Evolutionary conservation across 1,284 basidiomycete genomes (phyloP), one percentile per base, ranked within the genome.

Genomic region (Earliella scabrosa): DNA sequence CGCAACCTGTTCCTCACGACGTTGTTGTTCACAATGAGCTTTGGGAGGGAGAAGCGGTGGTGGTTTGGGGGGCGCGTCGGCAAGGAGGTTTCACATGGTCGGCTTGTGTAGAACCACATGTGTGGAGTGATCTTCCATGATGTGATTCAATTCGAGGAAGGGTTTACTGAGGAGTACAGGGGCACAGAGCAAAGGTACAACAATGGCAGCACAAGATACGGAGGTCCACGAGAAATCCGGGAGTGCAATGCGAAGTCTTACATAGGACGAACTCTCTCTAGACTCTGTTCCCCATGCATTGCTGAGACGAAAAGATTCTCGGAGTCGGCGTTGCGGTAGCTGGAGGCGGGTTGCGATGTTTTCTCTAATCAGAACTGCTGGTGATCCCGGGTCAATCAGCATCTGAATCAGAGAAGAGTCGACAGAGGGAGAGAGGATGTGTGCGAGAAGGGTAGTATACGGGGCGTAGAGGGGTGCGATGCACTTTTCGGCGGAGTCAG

Each of bases 341-440:
- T 38, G 11, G 2, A 18, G 9, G 1, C 77, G 66, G 0, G 74
- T 75, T 0, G 75, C 77, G 13, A 67, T 14, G 13, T 46, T 32
- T 3, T 23, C 11, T 13, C 45, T 46, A 46, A 46, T 35, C 45
- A 46, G 32, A 34, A 46, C 45, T 35, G 45, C 13, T 1, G 31
- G 11, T 4, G 45, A 31, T 23, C 45, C 20, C 3, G 20, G 8
- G 21, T 46, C 31, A 8, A 46, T 35, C 9, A 46, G 32, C 45
- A 46, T 46, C n/a, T n/a, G n/a, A n/a, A n/a, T n/a, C n/a, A 10
- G 21, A n/a, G 14, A n/a, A 35, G 13, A 46, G 2, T 2, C 11
- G n/a, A 7, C 31, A 34, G n/a, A n/a, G n/a, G 5, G 16, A 18
- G 45, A 34, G 20, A 18, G 3, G 3, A 34, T 13, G 11, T 20